A percentile compares a stretch with the other conserved stretches of the same genome.
Conservation (phyloP, 2,329 filamentous ascomycete species). For the Aurifilum marmelostoma region DNA sequence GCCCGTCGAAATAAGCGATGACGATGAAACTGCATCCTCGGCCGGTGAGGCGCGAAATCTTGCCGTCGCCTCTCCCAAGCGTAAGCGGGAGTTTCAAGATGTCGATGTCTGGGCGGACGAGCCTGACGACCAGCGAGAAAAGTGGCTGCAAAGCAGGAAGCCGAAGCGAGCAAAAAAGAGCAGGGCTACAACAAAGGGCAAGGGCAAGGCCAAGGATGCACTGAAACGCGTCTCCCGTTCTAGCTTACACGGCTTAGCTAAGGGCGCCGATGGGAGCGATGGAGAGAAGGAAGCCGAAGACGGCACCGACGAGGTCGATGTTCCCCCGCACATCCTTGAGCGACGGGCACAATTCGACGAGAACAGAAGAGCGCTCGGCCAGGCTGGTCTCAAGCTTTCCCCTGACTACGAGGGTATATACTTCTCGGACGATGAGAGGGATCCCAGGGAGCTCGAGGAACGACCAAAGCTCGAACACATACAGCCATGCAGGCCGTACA, state of each 20-base stretch:
- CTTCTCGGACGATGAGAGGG: slow-evolving; percentile 68
- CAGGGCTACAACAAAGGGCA: slow-evolving; percentile 43
- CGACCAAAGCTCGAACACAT: slow-evolving; percentile 69
- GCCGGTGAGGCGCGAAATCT: slow-evolving; percentile 13
- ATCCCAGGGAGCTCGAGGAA: slow-evolving; percentile 53
- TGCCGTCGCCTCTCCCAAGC: slow-evolving; percentile 6
- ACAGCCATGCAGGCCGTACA: slow-evolving; percentile 69
- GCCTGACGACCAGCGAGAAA: slow-evolving; percentile 62
- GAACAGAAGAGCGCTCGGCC: slow-evolving; percentile 60
- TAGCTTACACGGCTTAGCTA: slow-evolving; percentile 16
- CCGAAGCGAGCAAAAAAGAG: slow-evolving; percentile 51
- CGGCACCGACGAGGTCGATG: slow-evolving; percentile 43
- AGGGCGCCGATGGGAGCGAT: slow-evolving; percentile 15
- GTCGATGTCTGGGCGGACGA: slow-evolving; percentile 47
- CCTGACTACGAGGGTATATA: slow-evolving; percentile 76
- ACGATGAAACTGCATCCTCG: slow-evolving; percentile 33
- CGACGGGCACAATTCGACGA: slow-evolving; percentile 73
- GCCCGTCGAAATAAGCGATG: slow-evolving; percentile 19
- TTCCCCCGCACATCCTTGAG: slow-evolving; percentile 74
- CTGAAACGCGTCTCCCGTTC: background rate
- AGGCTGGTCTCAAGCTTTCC: slow-evolving; percentile 73
- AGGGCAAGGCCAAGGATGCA: slow-evolving; percentile 31
- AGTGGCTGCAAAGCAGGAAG: slow-evolving; percentile 57
- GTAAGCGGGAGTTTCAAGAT: slow-evolving; percentile 23
- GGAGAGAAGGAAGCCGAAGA: slow-evolving; percentile 31